Evolutionary conservation across 2,329 filamentous ascomycete genomes (phyloP).

Genomic region (Chrysoporthe cubensis): DNA sequence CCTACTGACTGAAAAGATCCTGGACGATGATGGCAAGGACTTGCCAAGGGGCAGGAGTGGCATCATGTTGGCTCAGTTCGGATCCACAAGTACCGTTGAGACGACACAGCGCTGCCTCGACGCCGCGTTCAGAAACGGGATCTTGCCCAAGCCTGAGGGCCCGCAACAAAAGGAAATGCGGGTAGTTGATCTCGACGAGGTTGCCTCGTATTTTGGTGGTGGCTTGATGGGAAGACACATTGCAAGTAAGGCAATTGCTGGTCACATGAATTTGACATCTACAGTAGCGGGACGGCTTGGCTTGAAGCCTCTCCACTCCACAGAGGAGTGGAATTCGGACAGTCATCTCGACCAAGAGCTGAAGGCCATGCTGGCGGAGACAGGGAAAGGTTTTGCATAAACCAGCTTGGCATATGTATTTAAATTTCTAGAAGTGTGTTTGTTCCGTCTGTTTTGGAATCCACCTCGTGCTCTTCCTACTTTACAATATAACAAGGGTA

Average conservation of each 20-base stretch:
- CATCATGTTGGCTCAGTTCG: conserved; percentile 65
- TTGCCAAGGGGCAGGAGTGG: conserved; percentile 37
- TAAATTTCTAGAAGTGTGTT: too few species aligned
- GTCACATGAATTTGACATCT: conserved; percentile 14
- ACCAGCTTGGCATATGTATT: too few species aligned
- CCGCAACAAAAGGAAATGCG: conserved; percentile 11
- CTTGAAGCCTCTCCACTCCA: conserved; percentile 11
- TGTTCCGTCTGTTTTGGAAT: too few species aligned
- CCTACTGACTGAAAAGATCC: conserved; percentile 1
- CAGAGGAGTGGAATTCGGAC: background rate
- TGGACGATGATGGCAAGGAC: conserved; percentile 12
- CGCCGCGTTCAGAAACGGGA: conserved; percentile 7
- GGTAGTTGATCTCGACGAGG: background rate
- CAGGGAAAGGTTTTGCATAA: background rate
- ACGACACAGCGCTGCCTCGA: background rate
- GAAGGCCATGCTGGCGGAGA: background rate
- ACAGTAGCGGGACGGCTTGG: conserved; percentile 6
- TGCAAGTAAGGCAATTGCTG: background rate
- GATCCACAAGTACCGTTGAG: background rate
- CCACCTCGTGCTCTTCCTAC: too few species aligned
- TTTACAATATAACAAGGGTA: too few species aligned
- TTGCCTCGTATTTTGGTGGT: background rate
- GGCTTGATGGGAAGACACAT: background rate
- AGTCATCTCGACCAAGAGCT: background rate
- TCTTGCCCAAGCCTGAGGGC: conserved; percentile 3